phyloP scores from a whole-genome alignment of 441 rosid genomes.

The Croton setiger region DNA sequence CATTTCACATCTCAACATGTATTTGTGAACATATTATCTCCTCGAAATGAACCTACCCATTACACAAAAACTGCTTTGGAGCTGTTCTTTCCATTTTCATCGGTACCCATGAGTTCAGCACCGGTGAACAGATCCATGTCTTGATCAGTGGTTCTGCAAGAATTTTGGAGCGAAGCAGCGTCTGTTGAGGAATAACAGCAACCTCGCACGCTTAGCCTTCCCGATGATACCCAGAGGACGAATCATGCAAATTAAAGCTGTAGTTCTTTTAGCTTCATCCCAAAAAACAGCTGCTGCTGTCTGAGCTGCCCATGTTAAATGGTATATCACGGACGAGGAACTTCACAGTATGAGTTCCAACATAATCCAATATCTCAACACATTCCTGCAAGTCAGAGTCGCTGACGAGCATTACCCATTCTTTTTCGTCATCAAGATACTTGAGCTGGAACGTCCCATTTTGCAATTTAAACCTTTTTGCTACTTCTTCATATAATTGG shows the following conservation, averaged over 20 bases:
- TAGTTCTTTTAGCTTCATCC: slow-evolving; percentile 30
- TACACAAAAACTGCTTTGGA: neutral
- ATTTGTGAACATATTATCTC: neutral
- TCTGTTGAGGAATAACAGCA: neutral
- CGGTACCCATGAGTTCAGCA: neutral
- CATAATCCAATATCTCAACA: slow-evolving; percentile 55
- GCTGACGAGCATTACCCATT: slow-evolving; percentile 75
- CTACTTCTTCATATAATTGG: slow-evolving; percentile 76
- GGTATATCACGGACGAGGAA: slow-evolving; percentile 58
- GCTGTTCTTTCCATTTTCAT: neutral
- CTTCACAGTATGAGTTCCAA: slow-evolving; percentile 55
- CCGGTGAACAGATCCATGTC: neutral
- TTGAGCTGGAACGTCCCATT: slow-evolving; percentile 70
- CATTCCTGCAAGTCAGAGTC: slow-evolving; percentile 85
- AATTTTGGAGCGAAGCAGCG: neutral
- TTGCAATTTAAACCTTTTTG: slow-evolving; percentile 65
- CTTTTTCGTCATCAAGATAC: slow-evolving; percentile 84
- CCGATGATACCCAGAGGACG: no score
- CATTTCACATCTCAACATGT: slow-evolving; percentile 4
- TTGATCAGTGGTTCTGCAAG: neutral
- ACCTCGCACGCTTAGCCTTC: neutral
- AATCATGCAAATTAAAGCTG: no score
- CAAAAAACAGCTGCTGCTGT: slow-evolving; percentile 54
- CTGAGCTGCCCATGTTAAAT: slow-evolving; percentile 56
- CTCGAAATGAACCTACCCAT: neutral